Percentiles rank a stretch among this genome's conserved stretches.
These are phyloP conservation scores for Sophora flavescens DNA, from an alignment of 306 rosid species.

Conservation along the genomic window DNA sequence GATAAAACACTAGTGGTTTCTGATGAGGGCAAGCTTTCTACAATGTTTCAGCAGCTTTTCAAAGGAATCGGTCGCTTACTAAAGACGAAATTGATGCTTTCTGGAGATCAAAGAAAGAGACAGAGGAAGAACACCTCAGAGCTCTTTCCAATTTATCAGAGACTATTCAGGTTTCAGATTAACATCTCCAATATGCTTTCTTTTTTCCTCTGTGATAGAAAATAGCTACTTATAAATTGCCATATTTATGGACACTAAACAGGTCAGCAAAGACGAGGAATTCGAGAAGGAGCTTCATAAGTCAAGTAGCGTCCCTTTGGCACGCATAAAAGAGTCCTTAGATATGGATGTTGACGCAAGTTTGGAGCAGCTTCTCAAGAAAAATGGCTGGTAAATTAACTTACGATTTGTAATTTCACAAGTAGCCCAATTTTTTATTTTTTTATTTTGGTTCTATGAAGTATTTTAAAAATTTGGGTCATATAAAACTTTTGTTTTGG, in stretches of 20 bases:
- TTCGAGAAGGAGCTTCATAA: conserved; percentile 45
- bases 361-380: conserved; percentile 54
- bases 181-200: no score
- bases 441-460: neutral
- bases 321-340: conserved; percentile 24
- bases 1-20: neutral
- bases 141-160: conserved; percentile 49
- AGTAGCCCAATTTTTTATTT: no score
- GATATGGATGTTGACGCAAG: conserved; percentile 44
- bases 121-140: conserved; percentile 63
- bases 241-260: no score
- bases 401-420: neutral
- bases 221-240: no score
- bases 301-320: conserved; percentile 49
- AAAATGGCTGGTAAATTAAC: conserved; percentile 65
- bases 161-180: neutral
- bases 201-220: no score
- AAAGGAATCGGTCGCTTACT: conserved; percentile 66
- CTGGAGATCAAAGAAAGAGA: conserved; percentile 64
- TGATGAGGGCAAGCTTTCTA: neutral
- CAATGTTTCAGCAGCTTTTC: conserved; percentile 35
- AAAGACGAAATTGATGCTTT: conserved; percentile 65
- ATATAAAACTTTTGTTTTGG: neutral
- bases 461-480: neutral
- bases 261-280: conserved; percentile 22